These are phyloP conservation scores for Oryza australiensis DNA, from an alignment of 176 grass and related monocot species.

Conservation along the genomic window DNA sequence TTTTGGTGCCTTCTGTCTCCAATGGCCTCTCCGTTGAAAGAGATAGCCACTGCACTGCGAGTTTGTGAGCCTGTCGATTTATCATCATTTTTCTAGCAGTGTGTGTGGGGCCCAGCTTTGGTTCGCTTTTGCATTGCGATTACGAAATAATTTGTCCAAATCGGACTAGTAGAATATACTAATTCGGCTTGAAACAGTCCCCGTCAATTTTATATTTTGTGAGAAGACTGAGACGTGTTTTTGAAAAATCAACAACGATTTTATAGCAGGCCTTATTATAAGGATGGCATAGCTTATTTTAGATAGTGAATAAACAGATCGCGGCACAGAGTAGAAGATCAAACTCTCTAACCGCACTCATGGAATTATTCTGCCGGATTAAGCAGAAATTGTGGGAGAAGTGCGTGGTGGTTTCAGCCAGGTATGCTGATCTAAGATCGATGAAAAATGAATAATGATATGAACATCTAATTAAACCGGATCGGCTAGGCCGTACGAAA, in stretches of 20 bases:
- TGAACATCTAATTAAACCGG: not conserved
- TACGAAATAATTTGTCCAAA: not conserved
- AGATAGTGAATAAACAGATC: too few relatives aligned
- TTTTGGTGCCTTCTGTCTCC: not conserved
- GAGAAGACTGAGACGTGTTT: too few relatives aligned
- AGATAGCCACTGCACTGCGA: not conserved
- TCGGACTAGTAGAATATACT: not conserved
- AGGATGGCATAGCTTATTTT: too few relatives aligned
- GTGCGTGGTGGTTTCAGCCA: not conserved
- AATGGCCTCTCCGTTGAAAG: not conserved
- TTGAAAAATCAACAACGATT: too few relatives aligned
- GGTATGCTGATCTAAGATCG: not conserved
- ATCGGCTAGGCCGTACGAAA: not conserved
- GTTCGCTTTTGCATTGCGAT: not conserved
- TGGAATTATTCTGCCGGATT: not conserved
- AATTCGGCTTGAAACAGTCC: too few relatives aligned
- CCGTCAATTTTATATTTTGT: too few relatives aligned
- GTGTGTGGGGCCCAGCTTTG: not conserved
- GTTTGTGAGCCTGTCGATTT: not conserved
- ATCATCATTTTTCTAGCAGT: too few relatives aligned
- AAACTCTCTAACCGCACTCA: too few relatives aligned
- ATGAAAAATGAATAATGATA: not conserved
- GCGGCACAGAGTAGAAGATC: too few relatives aligned
- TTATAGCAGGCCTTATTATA: too few relatives aligned
- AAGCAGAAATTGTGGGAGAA: too few relatives aligned